These are phyloP conservation scores for Wickerhamomyces rabaulensis DNA, from an alignment of 805 yeast species.

Conservation along the genomic window DNA sequence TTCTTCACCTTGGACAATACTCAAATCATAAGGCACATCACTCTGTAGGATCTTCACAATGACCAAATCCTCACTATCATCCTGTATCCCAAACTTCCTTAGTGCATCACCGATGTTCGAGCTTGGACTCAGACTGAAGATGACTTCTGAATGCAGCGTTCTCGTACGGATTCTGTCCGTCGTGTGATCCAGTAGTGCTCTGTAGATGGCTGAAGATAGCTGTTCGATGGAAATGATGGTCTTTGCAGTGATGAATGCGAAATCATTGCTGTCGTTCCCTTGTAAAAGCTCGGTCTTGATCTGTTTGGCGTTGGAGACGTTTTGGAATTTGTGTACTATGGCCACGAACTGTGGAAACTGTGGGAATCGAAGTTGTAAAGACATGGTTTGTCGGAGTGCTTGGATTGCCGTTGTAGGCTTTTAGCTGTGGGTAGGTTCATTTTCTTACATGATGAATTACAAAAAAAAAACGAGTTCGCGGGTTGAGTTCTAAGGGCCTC, in stretches of 20 bases:
- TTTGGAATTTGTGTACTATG: constrained; percentile 37
- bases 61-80: constrained; percentile 38
- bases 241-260: constrained; percentile 59
- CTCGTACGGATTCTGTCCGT: constrained; percentile 52
- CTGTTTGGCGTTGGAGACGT: constrained; percentile 38
- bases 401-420: no score
- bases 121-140: constrained; percentile 63
- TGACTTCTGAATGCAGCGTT: constrained; percentile 65
- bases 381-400: constrained; percentile 1
- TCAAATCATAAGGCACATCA: constrained; percentile 11
- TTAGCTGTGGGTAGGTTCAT: neutral
- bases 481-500: no score
- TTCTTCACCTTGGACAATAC: constrained; percentile 30
- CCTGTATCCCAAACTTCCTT: constrained; percentile 63
- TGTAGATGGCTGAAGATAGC: constrained; percentile 52
- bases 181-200: constrained; percentile 48
- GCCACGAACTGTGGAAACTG: constrained; percentile 39
- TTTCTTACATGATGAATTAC: neutral
- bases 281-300: constrained; percentile 41
- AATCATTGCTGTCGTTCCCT: constrained; percentile 47
- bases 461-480: no score
- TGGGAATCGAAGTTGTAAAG: constrained; percentile 30
- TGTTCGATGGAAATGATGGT: constrained; percentile 59
- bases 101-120: constrained; percentile 70
- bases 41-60: constrained; percentile 42